Conservation (phyloP, 441 rosid species). For the Mallotus japonicus region DNA sequence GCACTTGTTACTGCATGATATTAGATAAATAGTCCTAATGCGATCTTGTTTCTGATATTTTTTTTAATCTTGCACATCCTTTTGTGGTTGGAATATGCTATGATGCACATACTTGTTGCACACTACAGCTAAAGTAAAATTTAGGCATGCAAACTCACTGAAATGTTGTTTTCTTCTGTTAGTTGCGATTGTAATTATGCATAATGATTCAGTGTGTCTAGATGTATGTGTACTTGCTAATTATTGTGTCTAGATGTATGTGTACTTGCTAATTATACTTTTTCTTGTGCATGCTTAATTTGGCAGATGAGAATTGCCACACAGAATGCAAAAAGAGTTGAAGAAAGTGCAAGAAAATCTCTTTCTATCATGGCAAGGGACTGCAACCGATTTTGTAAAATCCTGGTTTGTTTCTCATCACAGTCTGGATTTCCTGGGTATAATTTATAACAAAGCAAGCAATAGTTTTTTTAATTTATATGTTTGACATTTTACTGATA, state of each 20-base stretch:
- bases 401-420: constrained; percentile 63
- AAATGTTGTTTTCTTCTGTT: neutral
- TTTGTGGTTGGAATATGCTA: no score
- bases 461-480: neutral
- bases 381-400: constrained; percentile 84
- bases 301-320: constrained; percentile 52
- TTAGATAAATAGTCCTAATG: neutral
- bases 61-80: neutral
- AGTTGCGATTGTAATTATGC: neutral
- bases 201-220: neutral
- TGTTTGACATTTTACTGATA: constrained; percentile 9
- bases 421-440: neutral
- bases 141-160: neutral
- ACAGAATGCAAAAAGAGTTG: constrained; percentile 54
- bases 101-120: neutral
- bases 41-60: neutral
- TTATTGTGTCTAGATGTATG: neutral
- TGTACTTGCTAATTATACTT: neutral
- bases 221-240: neutral
- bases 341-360: constrained; percentile 65
- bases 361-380: constrained; percentile 66
- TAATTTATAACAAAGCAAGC: neutral
- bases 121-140: neutral
- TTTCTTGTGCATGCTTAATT: neutral
- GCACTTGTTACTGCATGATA: neutral